These are phyloP conservation scores for Coemansia aciculifera DNA, from an alignment of 192 early-diverging fungal species.

Conservation along the genomic window DNA sequence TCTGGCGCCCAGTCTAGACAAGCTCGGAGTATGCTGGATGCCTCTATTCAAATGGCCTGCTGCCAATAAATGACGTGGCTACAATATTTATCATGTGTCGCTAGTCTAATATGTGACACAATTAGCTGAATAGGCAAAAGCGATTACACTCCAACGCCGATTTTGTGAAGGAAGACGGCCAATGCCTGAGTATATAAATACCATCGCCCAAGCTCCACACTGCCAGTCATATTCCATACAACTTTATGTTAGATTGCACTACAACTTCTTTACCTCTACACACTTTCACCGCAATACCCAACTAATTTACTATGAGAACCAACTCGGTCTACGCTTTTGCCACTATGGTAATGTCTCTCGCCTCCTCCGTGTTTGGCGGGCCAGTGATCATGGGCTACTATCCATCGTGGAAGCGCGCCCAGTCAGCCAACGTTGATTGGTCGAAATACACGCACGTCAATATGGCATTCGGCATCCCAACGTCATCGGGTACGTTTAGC, in stretches of 20 bases:
- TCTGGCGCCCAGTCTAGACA: neutral
- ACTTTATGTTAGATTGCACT: neutral
- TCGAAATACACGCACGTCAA: constrained; percentile 69
- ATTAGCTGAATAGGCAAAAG: neutral
- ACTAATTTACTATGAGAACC: constrained; percentile 3
- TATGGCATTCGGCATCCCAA: constrained; percentile 61
- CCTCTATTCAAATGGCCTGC: neutral
- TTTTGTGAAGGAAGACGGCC: neutral
- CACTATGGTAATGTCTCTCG: neutral
- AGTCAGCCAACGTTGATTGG: constrained; percentile 32
- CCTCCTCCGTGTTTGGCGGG: neutral
- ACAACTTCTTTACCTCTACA: neutral
- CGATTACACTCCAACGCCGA: neutral
- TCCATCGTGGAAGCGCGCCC: constrained; percentile 36
- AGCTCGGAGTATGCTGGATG: neutral
- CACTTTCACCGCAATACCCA: neutral
- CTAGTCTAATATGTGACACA: neutral
- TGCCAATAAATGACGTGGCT: neutral
- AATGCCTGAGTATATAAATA: neutral
- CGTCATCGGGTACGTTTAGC: constrained; percentile 33
- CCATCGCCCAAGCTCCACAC: neutral
- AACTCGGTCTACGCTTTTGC: neutral
- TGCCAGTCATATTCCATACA: neutral
- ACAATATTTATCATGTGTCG: constrained; percentile 2
- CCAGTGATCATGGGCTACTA: constrained; percentile 45